phyloP scores from a whole-genome alignment of 2,329 filamentous ascomycete genomes.

The Penicillium sp. region DNA sequence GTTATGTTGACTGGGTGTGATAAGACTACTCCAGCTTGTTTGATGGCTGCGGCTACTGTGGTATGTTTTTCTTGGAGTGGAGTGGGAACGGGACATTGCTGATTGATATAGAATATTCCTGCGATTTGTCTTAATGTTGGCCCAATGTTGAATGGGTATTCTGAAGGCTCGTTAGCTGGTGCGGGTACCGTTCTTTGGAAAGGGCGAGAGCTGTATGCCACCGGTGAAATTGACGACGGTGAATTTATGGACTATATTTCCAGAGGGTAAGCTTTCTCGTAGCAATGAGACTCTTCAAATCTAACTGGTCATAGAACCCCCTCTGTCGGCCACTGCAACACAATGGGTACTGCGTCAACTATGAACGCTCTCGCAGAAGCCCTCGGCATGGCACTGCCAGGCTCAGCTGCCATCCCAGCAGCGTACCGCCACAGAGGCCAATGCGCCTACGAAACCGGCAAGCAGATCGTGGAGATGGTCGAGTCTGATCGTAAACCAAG shows the following conservation, averaged over 20 bases:
- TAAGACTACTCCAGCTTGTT: slow-evolving; percentile 53
- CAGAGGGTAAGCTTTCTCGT: slow-evolving; percentile 32
- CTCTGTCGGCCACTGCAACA: slow-evolving; percentile 54
- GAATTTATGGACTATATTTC: slow-evolving; percentile 50
- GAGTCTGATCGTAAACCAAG: slow-evolving; percentile 51
- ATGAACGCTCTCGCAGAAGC: slow-evolving; percentile 57
- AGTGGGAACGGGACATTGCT: background rate
- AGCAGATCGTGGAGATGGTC: slow-evolving; percentile 55
- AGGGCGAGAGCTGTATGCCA: slow-evolving; percentile 50
- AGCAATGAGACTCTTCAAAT: background rate
- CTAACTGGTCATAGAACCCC: slow-evolving; percentile 37
- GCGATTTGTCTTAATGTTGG: slow-evolving; percentile 55
- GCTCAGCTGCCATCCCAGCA: slow-evolving; percentile 54
- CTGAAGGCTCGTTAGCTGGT: slow-evolving; percentile 44
- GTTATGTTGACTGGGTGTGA: slow-evolving; percentile 55
- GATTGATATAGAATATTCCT: slow-evolving; percentile 46
- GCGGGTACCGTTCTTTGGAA: slow-evolving; percentile 53
- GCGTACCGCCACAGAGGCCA: slow-evolving; percentile 52
- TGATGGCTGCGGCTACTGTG: slow-evolving; percentile 56
- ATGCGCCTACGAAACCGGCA: slow-evolving; percentile 51
- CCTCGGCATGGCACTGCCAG: slow-evolving; percentile 55
- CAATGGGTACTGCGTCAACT: slow-evolving; percentile 56
- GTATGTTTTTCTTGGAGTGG: slow-evolving; percentile 24
- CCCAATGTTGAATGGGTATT: slow-evolving; percentile 55
- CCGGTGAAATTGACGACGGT: slow-evolving; percentile 48